Conservation (phyloP, 2,329 filamentous ascomycete genomes). For the Aspergillus pseudoglaucus region DNA sequence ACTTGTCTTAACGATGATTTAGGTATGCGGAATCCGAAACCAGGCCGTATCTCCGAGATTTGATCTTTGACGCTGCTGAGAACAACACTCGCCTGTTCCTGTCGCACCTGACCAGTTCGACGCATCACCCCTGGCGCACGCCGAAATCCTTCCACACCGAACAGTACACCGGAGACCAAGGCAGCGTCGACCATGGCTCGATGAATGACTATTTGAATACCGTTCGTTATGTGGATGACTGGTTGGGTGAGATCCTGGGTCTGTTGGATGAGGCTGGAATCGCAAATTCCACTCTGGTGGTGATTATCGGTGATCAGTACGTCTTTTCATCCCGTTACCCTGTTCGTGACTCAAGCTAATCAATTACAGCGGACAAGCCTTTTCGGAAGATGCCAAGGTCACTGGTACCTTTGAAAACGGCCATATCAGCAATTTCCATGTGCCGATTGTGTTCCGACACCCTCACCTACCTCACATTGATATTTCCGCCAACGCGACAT, state of each 20-base stretch:
- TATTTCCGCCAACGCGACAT: slow-evolving; percentile 36
- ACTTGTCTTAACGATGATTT: not conserved
- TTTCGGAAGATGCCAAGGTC: slow-evolving; percentile 36
- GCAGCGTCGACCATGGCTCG: slow-evolving; percentile 23
- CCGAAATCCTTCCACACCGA: slow-evolving; percentile 26
- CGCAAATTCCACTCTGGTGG: slow-evolving; percentile 41
- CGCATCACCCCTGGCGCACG: slow-evolving; percentile 40
- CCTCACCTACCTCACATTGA: slow-evolving; percentile 39
- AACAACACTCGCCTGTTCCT: slow-evolving; percentile 28
- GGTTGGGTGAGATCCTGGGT: slow-evolving; percentile 38
- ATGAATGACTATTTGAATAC: slow-evolving; percentile 43
- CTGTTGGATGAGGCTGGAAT: slow-evolving; percentile 40
- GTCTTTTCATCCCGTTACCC: not conserved
- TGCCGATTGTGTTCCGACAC: slow-evolving; percentile 42
- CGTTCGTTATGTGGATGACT: slow-evolving; percentile 39
- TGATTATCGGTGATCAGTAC: slow-evolving; percentile 42
- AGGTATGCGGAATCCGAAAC: slow-evolving; percentile 35
- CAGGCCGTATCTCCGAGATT: slow-evolving; percentile 29
- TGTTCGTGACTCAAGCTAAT: slow-evolving; percentile 1
- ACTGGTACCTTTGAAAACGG: slow-evolving; percentile 41
- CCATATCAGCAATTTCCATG: slow-evolving; percentile 41
- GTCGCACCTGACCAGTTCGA: slow-evolving; percentile 29
- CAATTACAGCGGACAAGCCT: slow-evolving; percentile 32
- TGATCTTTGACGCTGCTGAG: slow-evolving; percentile 23
- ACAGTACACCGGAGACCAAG: slow-evolving; percentile 19